Evolutionary conservation across 306 rosid species (phyloP).

Genomic region (Vigna hirtella): DNA sequence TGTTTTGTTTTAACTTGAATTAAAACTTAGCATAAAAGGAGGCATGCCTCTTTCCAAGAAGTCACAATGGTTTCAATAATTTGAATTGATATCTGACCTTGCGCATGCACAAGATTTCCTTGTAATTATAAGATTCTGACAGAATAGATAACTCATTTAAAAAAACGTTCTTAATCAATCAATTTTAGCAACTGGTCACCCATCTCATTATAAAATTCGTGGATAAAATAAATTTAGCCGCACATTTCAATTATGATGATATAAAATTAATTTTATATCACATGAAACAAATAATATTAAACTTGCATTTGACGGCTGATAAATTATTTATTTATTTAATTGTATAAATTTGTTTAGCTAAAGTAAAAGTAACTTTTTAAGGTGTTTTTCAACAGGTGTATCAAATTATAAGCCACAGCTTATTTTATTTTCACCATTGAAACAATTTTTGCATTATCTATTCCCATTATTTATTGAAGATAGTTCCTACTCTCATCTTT

Average conservation of each 20-base stretch:
- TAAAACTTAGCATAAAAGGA: not conserved
- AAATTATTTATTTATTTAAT: too few relatives aligned
- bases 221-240: not conserved
- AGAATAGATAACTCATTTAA: not conserved
- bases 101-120: not conserved
- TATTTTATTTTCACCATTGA: too few relatives aligned
- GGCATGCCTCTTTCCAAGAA: conserved; percentile 14
- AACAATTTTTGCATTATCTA: too few relatives aligned
- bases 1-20: not conserved
- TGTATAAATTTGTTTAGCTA: too few relatives aligned
- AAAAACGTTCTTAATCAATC: not conserved
- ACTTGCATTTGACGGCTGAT: too few relatives aligned
- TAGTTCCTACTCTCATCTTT: too few relatives aligned
- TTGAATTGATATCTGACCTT: conserved; percentile 37
- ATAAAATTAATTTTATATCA: not conserved
- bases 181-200: not conserved
- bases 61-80: conserved; percentile 38
- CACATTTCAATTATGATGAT: too few relatives aligned
- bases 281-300: too few relatives aligned
- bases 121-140: not conserved
- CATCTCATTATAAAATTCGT: not conserved
- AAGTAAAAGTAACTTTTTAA: too few relatives aligned
- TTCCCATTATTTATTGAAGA: too few relatives aligned
- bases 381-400: too few relatives aligned
- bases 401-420: too few relatives aligned